Evolutionary conservation across 2,329 filamentous ascomycete species (phyloP), one percentile per base, ranked within the genome.

Genomic region (Colletotrichum lentis): DNA sequence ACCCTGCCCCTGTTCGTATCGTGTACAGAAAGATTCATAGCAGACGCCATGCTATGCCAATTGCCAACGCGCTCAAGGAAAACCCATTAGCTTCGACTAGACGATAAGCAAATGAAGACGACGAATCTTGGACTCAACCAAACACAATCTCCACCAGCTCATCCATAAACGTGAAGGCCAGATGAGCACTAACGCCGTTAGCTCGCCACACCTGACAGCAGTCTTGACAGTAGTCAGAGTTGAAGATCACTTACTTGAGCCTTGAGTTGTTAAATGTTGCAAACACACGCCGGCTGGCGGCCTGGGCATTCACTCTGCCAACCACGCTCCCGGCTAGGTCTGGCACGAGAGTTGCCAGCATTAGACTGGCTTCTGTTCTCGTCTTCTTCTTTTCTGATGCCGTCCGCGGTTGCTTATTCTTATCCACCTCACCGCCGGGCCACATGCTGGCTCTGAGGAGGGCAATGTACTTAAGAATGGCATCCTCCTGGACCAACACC

Each of bases 241-340:
- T 35, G 22, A 44, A 37, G 35, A 61, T 59, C 3, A 88, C 90
- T 83, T 81, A 94, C 91, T 98, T 97, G 72, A 99, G 82, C 71
- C 93, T 86, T 67, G 89, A 86, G 79, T 98, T 99, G 78, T 99
- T 99, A 73, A 98, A 83, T 53, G 92, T 94, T 11, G 94, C 94
- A 81, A 96, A 93, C 55, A 98, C 88, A 74, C 94, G 91, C 73
- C 95, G 87, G 71, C 94, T 94, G 24, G 96, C 96, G 64, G 91
- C 91, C 77, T 96, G 92, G 18, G 96, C 96, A 81, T 99, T 99
- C 50, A 90, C 87, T 74, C 94, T 87, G 5, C 96, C 96, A 18
- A 99, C 96, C 7, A 99, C 96, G 79, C 92, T 97, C 8, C 91
- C 94, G 10, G 93, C 95, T 64, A 99, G 77, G 77, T 99, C 96